These are phyloP conservation scores for Crucibulum laeve DNA, from an alignment of 768 basidiomycete genomes.

Conservation along the genomic window DNA sequence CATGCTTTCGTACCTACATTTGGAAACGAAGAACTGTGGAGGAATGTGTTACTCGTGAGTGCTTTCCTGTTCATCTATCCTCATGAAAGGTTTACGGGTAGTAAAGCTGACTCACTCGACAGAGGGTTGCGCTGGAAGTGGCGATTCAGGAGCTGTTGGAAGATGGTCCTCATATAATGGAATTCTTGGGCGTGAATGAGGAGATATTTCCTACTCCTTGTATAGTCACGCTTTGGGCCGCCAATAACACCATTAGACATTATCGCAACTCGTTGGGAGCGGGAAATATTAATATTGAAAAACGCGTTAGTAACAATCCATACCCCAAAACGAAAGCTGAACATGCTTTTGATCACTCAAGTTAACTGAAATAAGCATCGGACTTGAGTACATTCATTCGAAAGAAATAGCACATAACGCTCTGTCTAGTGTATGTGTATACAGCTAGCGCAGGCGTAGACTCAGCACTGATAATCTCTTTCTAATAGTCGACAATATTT, in stretches of 20 bases:
- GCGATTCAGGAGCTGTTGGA: neutral
- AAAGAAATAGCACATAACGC: neutral
- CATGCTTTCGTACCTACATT: neutral
- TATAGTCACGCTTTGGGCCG: neutral
- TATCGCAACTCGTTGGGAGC: neutral
- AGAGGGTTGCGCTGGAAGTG: neutral
- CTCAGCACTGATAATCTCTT: neutral
- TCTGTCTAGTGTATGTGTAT: neutral
- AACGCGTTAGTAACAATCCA: neutral
- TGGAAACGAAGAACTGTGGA: neutral
- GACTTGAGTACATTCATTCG: neutral
- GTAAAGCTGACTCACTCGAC: neutral
- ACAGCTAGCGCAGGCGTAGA: neutral
- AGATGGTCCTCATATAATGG: neutral
- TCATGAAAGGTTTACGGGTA: neutral
- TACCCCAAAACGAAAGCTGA: neutral
- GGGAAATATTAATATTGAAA: neutral
- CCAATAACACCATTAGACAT: neutral
- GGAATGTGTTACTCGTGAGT: neutral
- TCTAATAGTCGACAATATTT: conserved; percentile 7
- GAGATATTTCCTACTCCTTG: neutral
- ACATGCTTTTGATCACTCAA: neutral
- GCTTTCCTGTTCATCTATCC: neutral
- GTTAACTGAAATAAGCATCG: neutral
- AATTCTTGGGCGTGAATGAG: neutral